phyloP scores from a whole-genome alignment of 1,284 basidiomycete species.

The Marasmius sp. region DNA sequence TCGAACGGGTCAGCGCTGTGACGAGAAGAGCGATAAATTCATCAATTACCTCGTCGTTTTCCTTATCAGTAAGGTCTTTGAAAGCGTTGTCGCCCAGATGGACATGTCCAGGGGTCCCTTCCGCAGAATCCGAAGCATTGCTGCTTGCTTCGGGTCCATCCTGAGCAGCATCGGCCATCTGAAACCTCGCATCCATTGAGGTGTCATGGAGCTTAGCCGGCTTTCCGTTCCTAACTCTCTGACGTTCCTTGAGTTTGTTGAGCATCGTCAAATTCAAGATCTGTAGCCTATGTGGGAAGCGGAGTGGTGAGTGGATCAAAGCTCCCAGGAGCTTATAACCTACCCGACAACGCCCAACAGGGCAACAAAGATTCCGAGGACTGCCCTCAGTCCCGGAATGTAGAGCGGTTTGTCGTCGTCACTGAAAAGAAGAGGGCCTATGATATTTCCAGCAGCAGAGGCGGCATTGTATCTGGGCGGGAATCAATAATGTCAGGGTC shows the following conservation, averaged over 20 bases:
- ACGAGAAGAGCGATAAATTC: neutral
- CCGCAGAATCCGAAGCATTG: neutral
- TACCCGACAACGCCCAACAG: slow-evolving; percentile 6
- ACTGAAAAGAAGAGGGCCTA: slow-evolving; percentile 16
- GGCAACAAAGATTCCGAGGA: slow-evolving; percentile 14
- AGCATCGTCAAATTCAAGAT: slow-evolving; percentile 11
- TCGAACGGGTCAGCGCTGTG: neutral
- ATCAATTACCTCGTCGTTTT: slow-evolving; percentile 15
- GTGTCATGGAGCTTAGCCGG: slow-evolving; percentile 10
- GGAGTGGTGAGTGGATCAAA: neutral
- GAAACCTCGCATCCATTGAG: slow-evolving; percentile 15
- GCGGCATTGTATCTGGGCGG: slow-evolving; percentile 13
- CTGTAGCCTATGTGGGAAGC: slow-evolving; percentile 2
- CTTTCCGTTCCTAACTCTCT: slow-evolving; percentile 14
- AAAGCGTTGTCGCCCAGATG: slow-evolving; percentile 11
- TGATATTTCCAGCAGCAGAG: slow-evolving; percentile 15
- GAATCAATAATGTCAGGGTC: neutral
- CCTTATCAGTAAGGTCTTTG: slow-evolving; percentile 12
- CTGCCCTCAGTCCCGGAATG: slow-evolving; percentile 9
- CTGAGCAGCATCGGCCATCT: neutral
- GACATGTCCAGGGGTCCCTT: neutral
- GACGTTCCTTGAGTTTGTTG: slow-evolving; percentile 8
- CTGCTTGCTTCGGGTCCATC: neutral
- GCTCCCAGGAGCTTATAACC: neutral
- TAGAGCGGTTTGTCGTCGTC: slow-evolving; percentile 12